Evolutionary conservation across 192 early-diverging fungal genomes (phyloP), one percentile per base, ranked within the genome.

Genomic region (Gaertneriomyces semiglobifer): DNA sequence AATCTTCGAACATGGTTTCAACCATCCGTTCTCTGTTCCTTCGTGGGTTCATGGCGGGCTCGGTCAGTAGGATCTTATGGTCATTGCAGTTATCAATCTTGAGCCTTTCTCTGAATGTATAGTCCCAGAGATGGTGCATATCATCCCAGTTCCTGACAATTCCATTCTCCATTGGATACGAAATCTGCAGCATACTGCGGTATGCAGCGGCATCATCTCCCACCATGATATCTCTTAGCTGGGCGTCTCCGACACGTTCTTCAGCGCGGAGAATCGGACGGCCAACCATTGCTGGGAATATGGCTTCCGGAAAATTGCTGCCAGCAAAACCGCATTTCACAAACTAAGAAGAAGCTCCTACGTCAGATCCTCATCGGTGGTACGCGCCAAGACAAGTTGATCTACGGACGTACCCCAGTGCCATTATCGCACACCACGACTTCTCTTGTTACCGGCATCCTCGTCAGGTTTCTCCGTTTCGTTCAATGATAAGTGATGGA

Each of bases 121-220:
- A 98, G 77, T 97, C 89, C 97, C 97, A 99, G 50, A 99, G 85
- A 59, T 96, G 91, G 66, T 87, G 79, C 83, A 83, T 83, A 69
- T 99, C 95, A 51, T 95, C 94, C 95, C 95, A 99, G 83, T 96
- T 93, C 66, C 86, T 79, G 53, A 99, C 88, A 57, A 99, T 92
- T 7, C 97, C 97, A 81, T 99, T 97, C 74, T 98, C 94, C 90
- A 99, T 94, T 12, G 97, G 97, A 73, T 99, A 99, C 43, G 88
- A 86, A 88, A 99, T 94, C 72, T 97, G 89, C 10, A 99, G 85
- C 63, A 90, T 89, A 25, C 86, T 83, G 6, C 97, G 87, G 19
- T 93, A 66, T 25, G 85, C 88, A 9, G 94, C 90, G 16, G 97
- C 97, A 70, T 99, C 96, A 66, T 98, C 95, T 14, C 97, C 97